Evolutionary conservation across 345 rosid species (phyloP).

Genomic region (Lumnitzera littorea): DNA sequence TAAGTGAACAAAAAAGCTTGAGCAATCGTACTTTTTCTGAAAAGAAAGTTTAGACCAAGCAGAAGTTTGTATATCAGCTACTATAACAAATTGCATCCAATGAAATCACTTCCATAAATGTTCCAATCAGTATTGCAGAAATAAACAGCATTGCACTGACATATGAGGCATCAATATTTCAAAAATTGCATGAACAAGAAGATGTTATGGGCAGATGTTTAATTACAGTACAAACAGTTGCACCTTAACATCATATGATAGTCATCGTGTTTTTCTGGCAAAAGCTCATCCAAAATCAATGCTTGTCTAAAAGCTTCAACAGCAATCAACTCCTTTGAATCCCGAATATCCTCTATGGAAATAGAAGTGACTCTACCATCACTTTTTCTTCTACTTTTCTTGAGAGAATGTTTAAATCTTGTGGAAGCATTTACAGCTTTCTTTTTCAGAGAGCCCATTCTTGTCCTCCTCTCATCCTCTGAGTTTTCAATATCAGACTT

Average conservation of each 20-base stretch:
- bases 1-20: constrained; percentile 3
- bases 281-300: constrained; percentile 65
- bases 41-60: neutral
- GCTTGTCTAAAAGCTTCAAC: constrained; percentile 82
- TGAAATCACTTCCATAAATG: too few relatives aligned
- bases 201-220: neutral
- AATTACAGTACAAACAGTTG: neutral
- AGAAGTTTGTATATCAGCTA: neutral
- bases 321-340: constrained; percentile 61
- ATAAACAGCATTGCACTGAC: too few relatives aligned
- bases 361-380: constrained; percentile 58
- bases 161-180: too few relatives aligned
- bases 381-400: constrained; percentile 58
- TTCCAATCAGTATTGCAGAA: too few relatives aligned
- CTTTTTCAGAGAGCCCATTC: constrained; percentile 64
- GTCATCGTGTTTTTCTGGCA: constrained; percentile 79
- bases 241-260: constrained; percentile 90
- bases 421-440: constrained; percentile 56
- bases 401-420: constrained; percentile 68
- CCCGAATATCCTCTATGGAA: constrained; percentile 64
- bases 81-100: neutral
- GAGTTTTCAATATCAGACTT: constrained; percentile 21
- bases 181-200: neutral
- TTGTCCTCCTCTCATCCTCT: constrained; percentile 46
- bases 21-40: neutral